Conservation (phyloP, 176 grass and related monocot genomes). For the Triticum monococcum region DNA sequence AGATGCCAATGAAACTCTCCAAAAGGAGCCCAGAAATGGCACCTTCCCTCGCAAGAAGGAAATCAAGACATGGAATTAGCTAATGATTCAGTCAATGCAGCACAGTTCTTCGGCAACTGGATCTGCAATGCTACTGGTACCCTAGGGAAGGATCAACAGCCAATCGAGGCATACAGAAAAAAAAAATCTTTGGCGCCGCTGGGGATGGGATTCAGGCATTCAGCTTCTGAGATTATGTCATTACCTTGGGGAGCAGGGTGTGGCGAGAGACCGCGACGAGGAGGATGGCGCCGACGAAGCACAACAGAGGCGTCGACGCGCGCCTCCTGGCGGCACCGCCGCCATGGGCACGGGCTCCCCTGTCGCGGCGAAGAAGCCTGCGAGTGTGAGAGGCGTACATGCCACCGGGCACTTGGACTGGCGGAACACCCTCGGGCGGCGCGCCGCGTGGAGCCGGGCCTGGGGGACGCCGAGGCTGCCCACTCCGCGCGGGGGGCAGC, state of each 20-base stretch:
- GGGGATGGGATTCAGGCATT: too few species aligned
- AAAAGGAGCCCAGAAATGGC: not conserved
- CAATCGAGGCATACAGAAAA: not conserved
- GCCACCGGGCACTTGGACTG: not conserved
- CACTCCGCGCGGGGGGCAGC: not conserved
- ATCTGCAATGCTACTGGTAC: not conserved
- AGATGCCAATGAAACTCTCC: conserved; percentile 8
- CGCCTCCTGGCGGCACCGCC: not conserved
- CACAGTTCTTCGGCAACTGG: not conserved
- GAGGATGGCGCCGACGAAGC: conserved; percentile 2
- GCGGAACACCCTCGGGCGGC: not conserved
- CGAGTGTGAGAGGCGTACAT: not conserved
- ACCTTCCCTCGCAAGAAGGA: not conserved
- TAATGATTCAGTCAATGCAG: not conserved
- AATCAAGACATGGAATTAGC: not conserved
- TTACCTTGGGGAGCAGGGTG: not conserved
- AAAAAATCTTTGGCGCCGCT: too few species aligned
- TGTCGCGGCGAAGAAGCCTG: conserved; percentile 11
- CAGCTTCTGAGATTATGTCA: too few species aligned
- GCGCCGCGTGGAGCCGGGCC: not conserved
- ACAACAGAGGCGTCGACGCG: not conserved
- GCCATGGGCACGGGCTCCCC: not conserved
- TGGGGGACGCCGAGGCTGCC: not conserved
- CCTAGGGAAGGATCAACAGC: not conserved
- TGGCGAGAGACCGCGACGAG: not conserved